A percentile compares a stretch with the other conserved stretches of the same genome.
phyloP scores from a whole-genome alignment of 2,329 filamentous ascomycete genomes.

The Dendrostoma leiphaemia region DNA sequence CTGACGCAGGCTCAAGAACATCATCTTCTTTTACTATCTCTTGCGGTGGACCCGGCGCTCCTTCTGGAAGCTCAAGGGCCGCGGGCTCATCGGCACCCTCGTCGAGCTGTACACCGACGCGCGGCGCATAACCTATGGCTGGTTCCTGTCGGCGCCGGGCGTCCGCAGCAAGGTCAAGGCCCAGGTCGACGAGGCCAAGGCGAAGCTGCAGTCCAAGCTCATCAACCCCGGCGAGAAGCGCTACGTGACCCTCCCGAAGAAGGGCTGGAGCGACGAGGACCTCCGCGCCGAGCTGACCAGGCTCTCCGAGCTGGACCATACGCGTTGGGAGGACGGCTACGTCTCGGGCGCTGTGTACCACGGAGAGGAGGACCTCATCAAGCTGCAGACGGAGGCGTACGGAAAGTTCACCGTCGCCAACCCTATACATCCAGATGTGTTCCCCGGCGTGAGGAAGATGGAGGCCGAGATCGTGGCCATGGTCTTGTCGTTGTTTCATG shows the following conservation, averaged over 20 bases:
- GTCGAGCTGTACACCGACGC: slow-evolving; percentile 70
- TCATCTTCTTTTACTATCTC: slow-evolving; percentile 86
- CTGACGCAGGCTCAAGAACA: slow-evolving; percentile 67
- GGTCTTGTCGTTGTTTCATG: slow-evolving; percentile 88
- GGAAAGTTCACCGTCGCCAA: slow-evolving; percentile 93
- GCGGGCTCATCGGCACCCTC: slow-evolving; percentile 78
- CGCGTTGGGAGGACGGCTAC: slow-evolving; percentile 91
- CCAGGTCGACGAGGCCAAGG: slow-evolving; percentile 76
- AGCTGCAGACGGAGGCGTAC: slow-evolving; percentile 89
- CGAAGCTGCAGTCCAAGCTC: slow-evolving; percentile 81
- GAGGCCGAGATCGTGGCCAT: slow-evolving; percentile 97
- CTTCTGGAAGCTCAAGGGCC: slow-evolving; percentile 83
- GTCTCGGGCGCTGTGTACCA: slow-evolving; percentile 97
- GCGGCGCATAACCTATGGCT: slow-evolving; percentile 74
- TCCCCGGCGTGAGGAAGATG: slow-evolving; percentile 98
- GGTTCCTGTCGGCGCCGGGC: slow-evolving; percentile 83
- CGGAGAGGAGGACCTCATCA: slow-evolving; percentile 77
- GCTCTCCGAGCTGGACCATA: slow-evolving; percentile 85
- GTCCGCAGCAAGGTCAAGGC: slow-evolving; percentile 83
- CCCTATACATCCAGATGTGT: slow-evolving; percentile 96
- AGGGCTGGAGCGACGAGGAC: slow-evolving; percentile 78
- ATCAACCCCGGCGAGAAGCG: slow-evolving; percentile 71
- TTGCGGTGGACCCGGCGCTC: slow-evolving; percentile 77
- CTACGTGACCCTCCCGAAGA: slow-evolving; percentile 74
- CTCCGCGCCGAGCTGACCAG: slow-evolving; percentile 77